phyloP scores from a whole-genome alignment of 1,139 yeast species.

The Nakaseomyces sp. region DNA sequence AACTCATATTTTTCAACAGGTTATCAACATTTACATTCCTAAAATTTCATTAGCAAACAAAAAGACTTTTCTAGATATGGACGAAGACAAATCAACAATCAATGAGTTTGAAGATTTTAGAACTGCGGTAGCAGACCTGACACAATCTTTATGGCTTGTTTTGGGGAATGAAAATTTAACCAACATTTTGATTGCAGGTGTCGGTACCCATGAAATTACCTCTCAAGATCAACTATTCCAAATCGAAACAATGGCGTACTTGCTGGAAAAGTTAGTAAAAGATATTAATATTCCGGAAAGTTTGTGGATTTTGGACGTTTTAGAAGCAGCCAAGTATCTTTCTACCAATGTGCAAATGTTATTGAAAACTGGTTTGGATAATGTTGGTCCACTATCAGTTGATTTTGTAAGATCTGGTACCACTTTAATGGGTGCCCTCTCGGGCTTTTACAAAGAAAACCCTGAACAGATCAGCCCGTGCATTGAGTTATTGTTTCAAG shows the following conservation, averaged over 20 bases:
- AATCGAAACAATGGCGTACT: conserved; percentile 61
- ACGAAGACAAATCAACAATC: conserved; percentile 24
- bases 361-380: conserved; percentile 23
- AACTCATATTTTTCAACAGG: conserved; percentile 27
- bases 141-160: conserved; percentile 60
- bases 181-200: conserved; percentile 38
- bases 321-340: conserved; percentile 21
- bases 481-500: conserved; percentile 42
- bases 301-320: conserved; percentile 36
- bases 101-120: conserved; percentile 60
- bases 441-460: conserved; percentile 42
- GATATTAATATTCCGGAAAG: conserved; percentile 35
- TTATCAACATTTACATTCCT: conserved; percentile 29
- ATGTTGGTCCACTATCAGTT: conserved; percentile 9
- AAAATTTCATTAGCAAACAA: conserved; percentile 27
- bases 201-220: conserved; percentile 30
- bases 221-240: conserved; percentile 35
- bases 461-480: conserved; percentile 37
- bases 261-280: conserved; percentile 42
- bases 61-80: conserved; percentile 26
- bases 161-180: conserved; percentile 50
- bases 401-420: conserved; percentile 40
- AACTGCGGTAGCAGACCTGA: conserved; percentile 64
- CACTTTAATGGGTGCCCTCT: conserved; percentile 45
- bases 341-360: conserved; percentile 26